Conservation (phyloP, 306 rosid species). For the Leucaena leucocephala region DNA sequence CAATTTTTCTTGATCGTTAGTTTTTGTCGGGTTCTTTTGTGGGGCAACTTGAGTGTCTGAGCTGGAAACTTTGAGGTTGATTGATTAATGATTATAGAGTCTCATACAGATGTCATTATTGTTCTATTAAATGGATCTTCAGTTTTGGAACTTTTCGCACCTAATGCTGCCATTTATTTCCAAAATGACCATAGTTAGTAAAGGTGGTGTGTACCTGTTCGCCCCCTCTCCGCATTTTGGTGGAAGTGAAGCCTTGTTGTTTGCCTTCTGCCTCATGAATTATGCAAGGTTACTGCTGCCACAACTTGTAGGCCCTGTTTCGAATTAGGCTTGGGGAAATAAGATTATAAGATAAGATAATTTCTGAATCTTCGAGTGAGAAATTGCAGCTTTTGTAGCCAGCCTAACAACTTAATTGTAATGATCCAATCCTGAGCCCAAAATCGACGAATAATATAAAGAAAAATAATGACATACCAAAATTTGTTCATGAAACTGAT, state of each 20-base stretch:
- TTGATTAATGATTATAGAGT: slow-evolving; percentile 4
- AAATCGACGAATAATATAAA: not conserved
- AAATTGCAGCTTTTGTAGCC: not conserved
- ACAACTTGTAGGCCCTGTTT: not conserved
- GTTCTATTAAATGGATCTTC: not conserved
- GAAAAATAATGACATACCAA: not conserved
- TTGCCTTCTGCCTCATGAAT: not conserved
- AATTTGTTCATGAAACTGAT: not conserved
- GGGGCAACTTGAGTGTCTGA: not conserved
- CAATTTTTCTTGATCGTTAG: not conserved
- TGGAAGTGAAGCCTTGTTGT: not conserved
- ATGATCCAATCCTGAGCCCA: not conserved
- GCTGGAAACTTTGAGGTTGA: not conserved
- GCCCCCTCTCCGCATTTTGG: not conserved
- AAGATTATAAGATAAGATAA: not conserved
- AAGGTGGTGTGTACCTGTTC: not conserved
- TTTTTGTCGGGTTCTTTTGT: slow-evolving; percentile 17
- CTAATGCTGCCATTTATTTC: slow-evolving; percentile 23
- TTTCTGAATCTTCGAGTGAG: not conserved
- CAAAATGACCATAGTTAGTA: not conserved
- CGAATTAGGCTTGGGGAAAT: not conserved
- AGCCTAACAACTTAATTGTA: not conserved
- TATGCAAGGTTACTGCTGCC: not conserved
- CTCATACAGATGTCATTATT: not conserved
- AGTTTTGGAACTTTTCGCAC: not conserved